phyloP scores from a whole-genome alignment of 179 eudicot genomes.

The Nepenthes alata region DNA sequence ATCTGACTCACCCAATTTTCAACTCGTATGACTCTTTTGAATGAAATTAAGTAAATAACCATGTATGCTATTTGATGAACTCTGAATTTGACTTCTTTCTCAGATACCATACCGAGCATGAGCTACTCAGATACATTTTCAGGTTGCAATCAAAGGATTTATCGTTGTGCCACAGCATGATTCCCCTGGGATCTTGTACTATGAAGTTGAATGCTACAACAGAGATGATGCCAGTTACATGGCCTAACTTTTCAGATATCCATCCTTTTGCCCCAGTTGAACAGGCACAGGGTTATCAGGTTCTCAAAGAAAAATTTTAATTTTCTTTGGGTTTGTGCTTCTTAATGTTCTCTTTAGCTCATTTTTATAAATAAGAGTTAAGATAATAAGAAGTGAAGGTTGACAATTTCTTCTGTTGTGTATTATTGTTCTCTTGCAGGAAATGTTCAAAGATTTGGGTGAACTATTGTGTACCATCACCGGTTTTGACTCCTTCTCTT shows the following conservation, averaged over 20 bases:
- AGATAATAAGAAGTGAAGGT: no score
- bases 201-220: conserved; percentile 98
- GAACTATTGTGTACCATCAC: conserved; percentile 76
- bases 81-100: conserved; percentile 10
- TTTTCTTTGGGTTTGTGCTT: conserved; percentile 1
- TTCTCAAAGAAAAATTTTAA: conserved; percentile 7
- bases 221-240: conserved; percentile 97
- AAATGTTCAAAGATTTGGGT: conserved; percentile 84
- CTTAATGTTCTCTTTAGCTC: neutral
- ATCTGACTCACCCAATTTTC: conserved; percentile 71
- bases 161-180: conserved; percentile 97
- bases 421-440: conserved; percentile 25
- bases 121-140: conserved; percentile 79
- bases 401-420: neutral
- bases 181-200: conserved; percentile 94
- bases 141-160: conserved; percentile 80
- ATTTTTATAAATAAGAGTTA: no score
- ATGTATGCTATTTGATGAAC: neutral
- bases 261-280: conserved; percentile 92
- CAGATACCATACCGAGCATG: conserved; percentile 95
- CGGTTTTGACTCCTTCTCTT: conserved; percentile 90
- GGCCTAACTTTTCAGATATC: conserved; percentile 65
- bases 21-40: conserved; percentile 55
- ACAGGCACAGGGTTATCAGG: conserved; percentile 89
- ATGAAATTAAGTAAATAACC: neutral